Conservation (phyloP, 345 rosid genomes). For the Lepidium didymum region DNA sequence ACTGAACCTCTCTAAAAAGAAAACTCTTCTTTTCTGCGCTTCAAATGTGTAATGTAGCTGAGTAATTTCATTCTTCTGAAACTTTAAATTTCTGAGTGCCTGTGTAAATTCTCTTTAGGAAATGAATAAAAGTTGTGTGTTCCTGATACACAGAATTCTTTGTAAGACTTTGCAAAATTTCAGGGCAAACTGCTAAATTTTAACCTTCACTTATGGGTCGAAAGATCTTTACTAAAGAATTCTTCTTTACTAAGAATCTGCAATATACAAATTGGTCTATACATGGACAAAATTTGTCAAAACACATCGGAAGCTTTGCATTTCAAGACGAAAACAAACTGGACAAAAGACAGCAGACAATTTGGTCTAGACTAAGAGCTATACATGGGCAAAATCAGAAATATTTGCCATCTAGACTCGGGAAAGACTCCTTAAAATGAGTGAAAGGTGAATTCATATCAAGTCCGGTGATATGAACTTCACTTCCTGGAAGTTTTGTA, state of each 20-base stretch:
- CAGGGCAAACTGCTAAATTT: neutral
- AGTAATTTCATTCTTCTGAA: constrained; percentile 8
- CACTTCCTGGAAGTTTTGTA: no score
- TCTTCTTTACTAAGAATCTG: no score
- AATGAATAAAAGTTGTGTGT: neutral
- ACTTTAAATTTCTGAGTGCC: constrained; percentile 13
- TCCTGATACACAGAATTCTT: neutral
- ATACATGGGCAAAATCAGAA: neutral
- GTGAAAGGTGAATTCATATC: no score
- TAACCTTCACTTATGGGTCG: neutral
- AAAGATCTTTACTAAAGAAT: neutral
- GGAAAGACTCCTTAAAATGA: no score
- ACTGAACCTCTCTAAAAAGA: neutral
- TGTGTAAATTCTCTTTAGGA: constrained; percentile 8
- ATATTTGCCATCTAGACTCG: constrained; percentile 8
- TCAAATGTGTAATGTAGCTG: neutral
- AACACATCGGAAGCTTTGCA: constrained; percentile 31
- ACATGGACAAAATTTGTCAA: no score
- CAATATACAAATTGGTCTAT: no score
- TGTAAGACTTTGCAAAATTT: neutral
- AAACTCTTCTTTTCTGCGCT: neutral
- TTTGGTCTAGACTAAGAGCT: neutral
- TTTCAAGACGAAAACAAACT: constrained; percentile 49
- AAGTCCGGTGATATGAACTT: no score
- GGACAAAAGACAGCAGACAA: no score